These are phyloP conservation scores for Beauveria varroae DNA, from an alignment of 2,329 filamentous ascomycete genomes.

Conservation along the genomic window DNA sequence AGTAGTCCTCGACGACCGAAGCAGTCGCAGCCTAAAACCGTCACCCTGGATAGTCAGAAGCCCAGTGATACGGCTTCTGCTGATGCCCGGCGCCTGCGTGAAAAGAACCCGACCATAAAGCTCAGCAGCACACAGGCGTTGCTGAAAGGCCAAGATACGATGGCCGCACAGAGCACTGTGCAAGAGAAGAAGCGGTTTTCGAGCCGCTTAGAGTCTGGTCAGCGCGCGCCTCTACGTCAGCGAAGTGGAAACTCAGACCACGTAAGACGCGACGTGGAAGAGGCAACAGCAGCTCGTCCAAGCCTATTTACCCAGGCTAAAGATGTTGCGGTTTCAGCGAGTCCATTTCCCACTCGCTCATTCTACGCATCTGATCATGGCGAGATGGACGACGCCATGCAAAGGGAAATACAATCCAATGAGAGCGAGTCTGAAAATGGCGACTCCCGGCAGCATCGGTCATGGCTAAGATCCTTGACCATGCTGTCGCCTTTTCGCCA, in stretches of 20 bases:
- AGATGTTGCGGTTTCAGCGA: constrained; percentile 9
- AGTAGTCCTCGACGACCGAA: constrained; percentile 7
- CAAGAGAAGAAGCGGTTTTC: neutral
- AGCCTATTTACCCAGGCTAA: constrained; percentile 10
- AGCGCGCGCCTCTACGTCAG: neutral
- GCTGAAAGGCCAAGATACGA: neutral
- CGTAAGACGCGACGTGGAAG: neutral
- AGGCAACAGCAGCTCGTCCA: neutral
- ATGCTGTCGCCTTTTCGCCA: constrained; percentile 14
- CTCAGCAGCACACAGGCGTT: neutral
- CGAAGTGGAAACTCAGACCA: constrained; percentile 9
- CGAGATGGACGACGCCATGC: constrained; percentile 19
- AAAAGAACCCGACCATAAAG: neutral
- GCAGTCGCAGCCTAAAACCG: neutral
- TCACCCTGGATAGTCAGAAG: neutral
- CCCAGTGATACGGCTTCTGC: neutral
- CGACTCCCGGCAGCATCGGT: constrained; percentile 14
- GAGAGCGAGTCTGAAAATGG: constrained; percentile 12
- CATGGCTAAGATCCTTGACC: constrained; percentile 16
- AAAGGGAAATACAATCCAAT: constrained; percentile 14
- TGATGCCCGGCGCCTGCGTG: neutral
- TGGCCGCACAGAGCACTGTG: neutral
- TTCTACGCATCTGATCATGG: constrained; percentile 13
- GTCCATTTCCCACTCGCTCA: constrained; percentile 11
- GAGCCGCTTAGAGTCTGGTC: neutral